phyloP scores from a whole-genome alignment of 441 rosid genomes.

The Pelargonium cotyledonis region DNA sequence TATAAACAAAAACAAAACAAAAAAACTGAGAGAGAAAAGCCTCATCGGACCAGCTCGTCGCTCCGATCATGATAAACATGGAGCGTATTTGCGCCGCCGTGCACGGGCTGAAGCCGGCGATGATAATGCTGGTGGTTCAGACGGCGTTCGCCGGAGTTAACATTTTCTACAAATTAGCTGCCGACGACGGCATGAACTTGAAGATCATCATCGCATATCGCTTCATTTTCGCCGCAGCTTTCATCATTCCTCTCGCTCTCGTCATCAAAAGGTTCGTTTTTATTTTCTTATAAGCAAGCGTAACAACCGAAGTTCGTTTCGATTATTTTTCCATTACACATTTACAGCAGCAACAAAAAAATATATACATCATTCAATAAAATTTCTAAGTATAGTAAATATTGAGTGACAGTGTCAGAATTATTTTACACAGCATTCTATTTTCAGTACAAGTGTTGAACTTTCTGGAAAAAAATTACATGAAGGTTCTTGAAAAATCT shows the following conservation, averaged over 20 bases:
- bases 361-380: background rate
- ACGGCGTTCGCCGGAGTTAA: conserved; percentile 22
- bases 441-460: too few relatives aligned
- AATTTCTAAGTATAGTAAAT: too few relatives aligned
- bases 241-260: conserved; percentile 32
- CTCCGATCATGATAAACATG: background rate
- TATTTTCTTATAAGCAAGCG: too few relatives aligned
- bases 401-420: too few relatives aligned
- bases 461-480: background rate
- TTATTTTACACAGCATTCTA: too few relatives aligned
- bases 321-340: background rate
- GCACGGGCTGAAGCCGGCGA: conserved; percentile 21
- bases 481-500: background rate
- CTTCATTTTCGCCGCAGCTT: conserved; percentile 28
- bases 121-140: conserved; percentile 32
- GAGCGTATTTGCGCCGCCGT: background rate
- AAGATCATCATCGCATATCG: conserved; percentile 27
- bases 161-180: conserved; percentile 29
- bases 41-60: background rate
- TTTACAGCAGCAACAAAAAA: too few relatives aligned
- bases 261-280: conserved; percentile 18
- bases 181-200: conserved; percentile 25
- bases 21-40: background rate
- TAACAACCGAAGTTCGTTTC: background rate
- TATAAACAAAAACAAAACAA: too few relatives aligned